phyloP scores from a whole-genome alignment of 345 rosid species.

The Murraya paniculata region DNA sequence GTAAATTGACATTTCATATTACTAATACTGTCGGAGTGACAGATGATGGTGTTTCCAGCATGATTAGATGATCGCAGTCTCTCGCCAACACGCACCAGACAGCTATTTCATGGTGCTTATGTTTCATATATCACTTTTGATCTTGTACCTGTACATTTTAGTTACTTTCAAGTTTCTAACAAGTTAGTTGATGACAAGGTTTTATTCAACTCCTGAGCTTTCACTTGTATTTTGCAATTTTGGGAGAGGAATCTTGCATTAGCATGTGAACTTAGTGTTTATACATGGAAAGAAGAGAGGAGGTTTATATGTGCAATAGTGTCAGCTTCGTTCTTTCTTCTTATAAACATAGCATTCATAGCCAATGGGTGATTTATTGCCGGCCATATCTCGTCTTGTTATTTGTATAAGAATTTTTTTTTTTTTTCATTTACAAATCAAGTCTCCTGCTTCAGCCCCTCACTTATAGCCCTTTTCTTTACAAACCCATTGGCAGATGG shows the following conservation, averaged over 20 bases:
- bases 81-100: not conserved
- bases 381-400: not conserved
- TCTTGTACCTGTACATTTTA: not conserved
- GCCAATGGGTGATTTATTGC: not conserved
- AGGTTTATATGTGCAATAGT: not conserved
- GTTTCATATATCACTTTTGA: not conserved
- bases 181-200: not conserved
- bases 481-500: no score
- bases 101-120: not conserved
- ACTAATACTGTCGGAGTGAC: conserved; percentile 6
- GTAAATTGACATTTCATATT: not conserved
- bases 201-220: not conserved
- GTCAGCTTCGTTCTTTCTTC: not conserved
- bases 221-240: conserved; percentile 4
- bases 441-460: no score
- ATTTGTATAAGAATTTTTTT: not conserved
- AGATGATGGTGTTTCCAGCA: conserved; percentile 16
- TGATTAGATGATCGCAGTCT: not conserved
- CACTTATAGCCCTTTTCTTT: no score
- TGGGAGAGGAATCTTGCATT: not conserved
- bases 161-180: not conserved
- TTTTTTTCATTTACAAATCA: no score
- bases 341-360: not conserved
- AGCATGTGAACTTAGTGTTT: not conserved
- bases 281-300: not conserved